Evolutionary conservation across 1,284 basidiomycete species (phyloP).

Genomic region (Puccinia coronata): DNA sequence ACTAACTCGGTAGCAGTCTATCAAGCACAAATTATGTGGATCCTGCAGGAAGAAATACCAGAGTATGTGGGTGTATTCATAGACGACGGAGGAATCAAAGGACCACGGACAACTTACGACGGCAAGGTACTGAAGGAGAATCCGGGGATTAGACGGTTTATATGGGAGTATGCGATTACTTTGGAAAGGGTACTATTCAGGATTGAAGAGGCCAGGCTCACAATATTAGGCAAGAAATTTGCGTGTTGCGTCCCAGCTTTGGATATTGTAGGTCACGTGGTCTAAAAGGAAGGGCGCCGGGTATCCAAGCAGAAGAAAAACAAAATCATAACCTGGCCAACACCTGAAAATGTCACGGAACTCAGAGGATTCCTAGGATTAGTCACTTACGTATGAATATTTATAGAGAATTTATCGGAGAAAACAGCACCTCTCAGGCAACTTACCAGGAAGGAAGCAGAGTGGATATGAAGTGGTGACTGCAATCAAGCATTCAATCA

Average conservation of each 20-base stretch:
- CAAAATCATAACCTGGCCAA: slow-evolving; percentile 15
- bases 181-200: slow-evolving; percentile 15
- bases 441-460: not conserved
- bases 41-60: no score
- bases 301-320: slow-evolving; percentile 1
- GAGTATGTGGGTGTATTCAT: no score
- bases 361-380: not conserved
- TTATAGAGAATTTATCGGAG: not conserved
- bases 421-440: not conserved
- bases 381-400: slow-evolving; percentile 13
- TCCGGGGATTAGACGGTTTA: no score
- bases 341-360: not conserved
- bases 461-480: not conserved
- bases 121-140: no score
- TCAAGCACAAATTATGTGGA: no score
- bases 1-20: no score
- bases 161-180: slow-evolving; percentile 2
- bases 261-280: slow-evolving; percentile 1
- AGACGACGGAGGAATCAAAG: not conserved
- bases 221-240: slow-evolving; percentile 19
- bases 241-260: not conserved
- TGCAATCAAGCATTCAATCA: not conserved
- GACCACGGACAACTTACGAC: no score
- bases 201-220: slow-evolving; percentile 34
- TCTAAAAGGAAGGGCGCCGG: not conserved